Conservation (phyloP, 1,284 basidiomycete species). For the Pholiota adiposa region DNA sequence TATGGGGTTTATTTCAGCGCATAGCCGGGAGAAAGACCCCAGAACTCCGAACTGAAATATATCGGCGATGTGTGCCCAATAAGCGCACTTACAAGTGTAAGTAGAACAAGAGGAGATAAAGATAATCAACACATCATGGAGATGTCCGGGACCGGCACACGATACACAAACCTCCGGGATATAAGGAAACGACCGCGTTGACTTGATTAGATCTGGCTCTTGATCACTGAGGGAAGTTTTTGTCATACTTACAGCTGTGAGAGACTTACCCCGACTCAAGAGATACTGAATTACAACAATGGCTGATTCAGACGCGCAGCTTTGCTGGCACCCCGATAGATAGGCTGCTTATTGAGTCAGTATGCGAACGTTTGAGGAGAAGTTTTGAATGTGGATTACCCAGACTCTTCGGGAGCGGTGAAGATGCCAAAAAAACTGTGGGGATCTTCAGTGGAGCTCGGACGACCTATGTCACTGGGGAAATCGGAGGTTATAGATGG, state of each 20-base stretch:
- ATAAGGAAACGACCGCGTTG: background rate
- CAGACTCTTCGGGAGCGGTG: background rate
- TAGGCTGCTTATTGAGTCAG: background rate
- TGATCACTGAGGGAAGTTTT: background rate
- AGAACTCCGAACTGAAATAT: background rate
- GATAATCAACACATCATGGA: background rate
- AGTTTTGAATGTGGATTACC: background rate
- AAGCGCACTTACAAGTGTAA: too few relatives aligned
- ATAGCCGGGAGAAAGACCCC: background rate
- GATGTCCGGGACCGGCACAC: background rate
- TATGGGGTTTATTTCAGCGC: background rate
- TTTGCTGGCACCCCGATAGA: background rate
- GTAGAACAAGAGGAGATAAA: background rate
- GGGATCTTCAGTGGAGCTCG: background rate
- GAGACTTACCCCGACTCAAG: background rate
- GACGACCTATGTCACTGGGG: background rate
- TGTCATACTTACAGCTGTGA: background rate
- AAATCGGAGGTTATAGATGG: background rate
- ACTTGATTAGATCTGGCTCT: background rate
- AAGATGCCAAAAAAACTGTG: background rate
- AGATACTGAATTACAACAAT: background rate
- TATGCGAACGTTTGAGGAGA: background rate
- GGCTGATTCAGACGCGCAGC: constrained; percentile 1
- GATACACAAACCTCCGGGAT: background rate
- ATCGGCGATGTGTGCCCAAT: background rate